Conservation (phyloP, 768 basidiomycete species). For the Boletellus emodensis region DNA sequence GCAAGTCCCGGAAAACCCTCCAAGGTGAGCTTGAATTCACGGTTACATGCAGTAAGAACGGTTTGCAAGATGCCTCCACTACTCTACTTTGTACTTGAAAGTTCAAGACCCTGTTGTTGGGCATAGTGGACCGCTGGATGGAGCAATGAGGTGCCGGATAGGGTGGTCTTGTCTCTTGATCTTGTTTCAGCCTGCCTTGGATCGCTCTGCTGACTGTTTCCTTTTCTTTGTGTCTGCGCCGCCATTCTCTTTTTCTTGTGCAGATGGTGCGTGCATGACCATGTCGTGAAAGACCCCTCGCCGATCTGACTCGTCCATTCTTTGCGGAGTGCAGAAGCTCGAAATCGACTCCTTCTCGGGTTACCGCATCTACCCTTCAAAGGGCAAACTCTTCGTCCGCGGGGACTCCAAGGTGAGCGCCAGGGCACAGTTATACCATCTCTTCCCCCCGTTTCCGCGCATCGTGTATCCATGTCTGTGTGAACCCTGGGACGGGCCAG, state of each 20-base stretch:
- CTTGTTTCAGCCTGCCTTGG: conserved; percentile 6
- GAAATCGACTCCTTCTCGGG: conserved; percentile 99
- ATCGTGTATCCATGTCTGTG: too few species aligned
- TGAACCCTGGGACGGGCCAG: too few species aligned
- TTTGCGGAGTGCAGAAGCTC: conserved; percentile 66
- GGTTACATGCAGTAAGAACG: conserved; percentile 13
- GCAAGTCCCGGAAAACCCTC: conserved; percentile 39
- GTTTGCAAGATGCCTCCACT: conserved; percentile 7
- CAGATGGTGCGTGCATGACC: conserved; percentile 24
- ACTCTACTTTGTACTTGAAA: neutral
- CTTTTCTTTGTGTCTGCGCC: neutral
- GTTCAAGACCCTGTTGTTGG: conserved; percentile 8
- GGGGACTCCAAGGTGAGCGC: conserved; percentile 86
- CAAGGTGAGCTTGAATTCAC: conserved; percentile 55
- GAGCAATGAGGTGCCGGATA: conserved; percentile 34
- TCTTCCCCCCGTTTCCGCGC: neutral
- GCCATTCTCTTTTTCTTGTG: neutral
- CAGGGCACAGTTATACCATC: neutral
- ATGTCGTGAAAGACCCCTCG: neutral
- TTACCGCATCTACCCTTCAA: conserved; percentile 96
- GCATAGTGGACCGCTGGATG: conserved; percentile 42
- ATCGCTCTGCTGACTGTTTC: conserved; percentile 17
- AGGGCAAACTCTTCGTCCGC: conserved; percentile 93
- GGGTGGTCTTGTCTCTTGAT: conserved; percentile 13
- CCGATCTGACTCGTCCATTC: neutral